Evolutionary conservation across 2,329 filamentous ascomycete genomes (phyloP).

Genomic region (Berkeleyomyces basicola): DNA sequence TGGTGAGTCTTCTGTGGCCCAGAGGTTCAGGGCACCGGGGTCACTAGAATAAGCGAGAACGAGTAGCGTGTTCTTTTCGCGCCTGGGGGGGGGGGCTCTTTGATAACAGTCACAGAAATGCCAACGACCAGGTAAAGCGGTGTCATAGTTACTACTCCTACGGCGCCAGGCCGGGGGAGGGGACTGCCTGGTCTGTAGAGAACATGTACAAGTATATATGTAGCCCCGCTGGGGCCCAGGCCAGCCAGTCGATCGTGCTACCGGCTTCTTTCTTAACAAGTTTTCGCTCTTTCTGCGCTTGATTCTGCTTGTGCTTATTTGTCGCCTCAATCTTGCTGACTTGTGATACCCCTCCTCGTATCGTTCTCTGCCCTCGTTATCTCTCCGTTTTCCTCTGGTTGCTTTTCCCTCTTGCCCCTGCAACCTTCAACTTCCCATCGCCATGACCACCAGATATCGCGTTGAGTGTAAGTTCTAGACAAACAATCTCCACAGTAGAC

Average conservation of each 20-base stretch:
- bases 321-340: too few relatives aligned
- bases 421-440: slow-evolving; percentile 9
- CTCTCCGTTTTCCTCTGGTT: background rate
- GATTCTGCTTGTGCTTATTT: too few relatives aligned
- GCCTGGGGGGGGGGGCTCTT: background rate
- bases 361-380: background rate
- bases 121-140: background rate
- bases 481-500: slow-evolving; percentile 1
- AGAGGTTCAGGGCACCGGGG: background rate
- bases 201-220: background rate
- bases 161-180: background rate
- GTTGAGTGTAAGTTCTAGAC: slow-evolving; percentile 49
- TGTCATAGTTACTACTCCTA: background rate
- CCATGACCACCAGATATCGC: slow-evolving; percentile 47
- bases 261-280: background rate
- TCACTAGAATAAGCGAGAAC: background rate
- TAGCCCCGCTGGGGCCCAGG: background rate
- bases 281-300: background rate
- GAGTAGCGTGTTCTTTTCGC: background rate
- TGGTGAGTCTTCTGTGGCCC: too few relatives aligned
- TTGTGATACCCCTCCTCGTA: too few relatives aligned
- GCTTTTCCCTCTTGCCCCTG: background rate
- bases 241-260: background rate
- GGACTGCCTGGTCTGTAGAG: background rate
- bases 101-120: slow-evolving; percentile 1